Evolutionary conservation across 2,329 filamentous ascomycete species (phyloP), one percentile per base, ranked within the genome.

Genomic region (Fusarium sororula): DNA sequence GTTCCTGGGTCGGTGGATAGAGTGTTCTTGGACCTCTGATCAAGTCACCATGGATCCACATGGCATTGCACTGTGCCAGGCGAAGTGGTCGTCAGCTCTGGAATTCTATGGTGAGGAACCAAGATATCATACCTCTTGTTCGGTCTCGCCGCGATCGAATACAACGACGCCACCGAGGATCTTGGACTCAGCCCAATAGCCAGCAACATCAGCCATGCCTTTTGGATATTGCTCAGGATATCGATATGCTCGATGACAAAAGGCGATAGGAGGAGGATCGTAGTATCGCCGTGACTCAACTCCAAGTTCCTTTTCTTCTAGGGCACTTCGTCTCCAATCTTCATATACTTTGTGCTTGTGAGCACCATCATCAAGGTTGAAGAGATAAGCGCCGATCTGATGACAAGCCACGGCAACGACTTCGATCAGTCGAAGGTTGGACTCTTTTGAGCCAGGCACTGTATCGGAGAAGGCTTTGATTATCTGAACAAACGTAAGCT

Each of bases 141-240:
- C 63, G 6, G n/a, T 57, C 20, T 73, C 61, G 2, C 73, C 70
- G 3, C 69, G 58, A 11, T 71, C 67, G 37, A 71, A 71, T 4
- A 60, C 42, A 22, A 71, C 15, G 15, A 71, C 62, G 4, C 62
- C 67, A 0, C 68, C 67, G 11, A 71, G 45, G 2, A 71, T 71
- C 26, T 67, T 66, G 6, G 67, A 70, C 12, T 71, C 68, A 3
- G 68, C 68, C 68, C 68, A 71, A 5, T 71, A 71, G 11, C 68
- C 68, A 24, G 56, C 62, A 3, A 71, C 56, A 7, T 71, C 62
- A 3, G 67, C 62, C 10, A 28, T 2, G 4, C 67, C 68, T 28
- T 28, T 22, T 15, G 68, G 67, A 7, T 75, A 76, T 14, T 66
- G 61, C 10, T 76, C 58, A 5, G 17, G 24, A 37, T 30, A 59